Evolutionary conservation across 306 rosid genomes (phyloP).

Genomic region (Malus orientalis): DNA sequence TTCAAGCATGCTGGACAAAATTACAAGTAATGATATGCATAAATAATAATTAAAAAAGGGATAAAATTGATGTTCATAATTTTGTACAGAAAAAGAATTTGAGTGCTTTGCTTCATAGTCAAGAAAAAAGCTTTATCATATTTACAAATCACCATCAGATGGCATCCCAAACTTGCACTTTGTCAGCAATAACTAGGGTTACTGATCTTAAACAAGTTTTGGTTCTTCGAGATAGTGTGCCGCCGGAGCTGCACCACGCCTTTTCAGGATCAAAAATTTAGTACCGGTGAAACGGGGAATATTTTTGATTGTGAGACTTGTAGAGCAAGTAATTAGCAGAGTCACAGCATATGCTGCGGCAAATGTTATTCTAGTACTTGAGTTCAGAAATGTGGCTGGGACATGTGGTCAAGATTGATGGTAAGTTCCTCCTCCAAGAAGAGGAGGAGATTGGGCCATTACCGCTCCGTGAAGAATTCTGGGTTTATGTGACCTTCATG

Average conservation of each 20-base stretch:
- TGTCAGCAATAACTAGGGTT: not conserved
- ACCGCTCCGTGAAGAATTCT: constrained; percentile 31
- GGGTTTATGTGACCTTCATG: constrained; percentile 29
- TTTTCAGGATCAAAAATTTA: not conserved
- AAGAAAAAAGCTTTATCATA: not conserved
- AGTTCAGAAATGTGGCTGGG: constrained; percentile 44
- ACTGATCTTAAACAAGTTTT: not conserved
- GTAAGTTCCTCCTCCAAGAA: constrained; percentile 47
- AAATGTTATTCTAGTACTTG: constrained; percentile 23
- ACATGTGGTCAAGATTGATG: constrained; percentile 42
- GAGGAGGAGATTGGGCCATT: constrained; percentile 39
- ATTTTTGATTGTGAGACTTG: not conserved
- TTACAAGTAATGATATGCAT: not conserved
- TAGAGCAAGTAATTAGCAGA: not conserved
- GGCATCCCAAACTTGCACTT: not conserved
- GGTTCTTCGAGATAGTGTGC: not conserved
- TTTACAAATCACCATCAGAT: not conserved
- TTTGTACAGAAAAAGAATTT: constrained; percentile 1
- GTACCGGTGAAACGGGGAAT: not conserved
- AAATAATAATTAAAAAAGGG: not conserved
- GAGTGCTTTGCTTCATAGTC: not conserved
- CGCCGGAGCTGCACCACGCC: not conserved
- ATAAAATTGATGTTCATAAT: not conserved
- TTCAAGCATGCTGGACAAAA: not conserved
- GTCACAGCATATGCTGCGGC: not conserved